phyloP scores from a whole-genome alignment of 768 basidiomycete species.

The Kwoniella bestiolae region DNA sequence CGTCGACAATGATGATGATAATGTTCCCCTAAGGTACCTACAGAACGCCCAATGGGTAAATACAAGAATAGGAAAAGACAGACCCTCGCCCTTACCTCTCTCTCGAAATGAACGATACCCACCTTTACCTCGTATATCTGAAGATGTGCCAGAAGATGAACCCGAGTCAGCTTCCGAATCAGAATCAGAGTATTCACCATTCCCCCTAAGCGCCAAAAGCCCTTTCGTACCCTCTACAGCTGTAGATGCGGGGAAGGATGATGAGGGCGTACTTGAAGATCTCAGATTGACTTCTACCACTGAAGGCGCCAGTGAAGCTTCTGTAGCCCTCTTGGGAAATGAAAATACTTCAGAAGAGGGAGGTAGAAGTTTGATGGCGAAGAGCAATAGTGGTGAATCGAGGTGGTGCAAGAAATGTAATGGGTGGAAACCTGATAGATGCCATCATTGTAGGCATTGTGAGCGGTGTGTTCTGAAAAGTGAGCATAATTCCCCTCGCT shows the following conservation, averaged over 20 bases:
- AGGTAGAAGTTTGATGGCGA: conserved; percentile 36
- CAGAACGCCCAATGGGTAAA: conserved; percentile 36
- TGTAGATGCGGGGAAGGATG: conserved; percentile 19
- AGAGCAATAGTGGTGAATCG: conserved; percentile 42
- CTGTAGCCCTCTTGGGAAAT: neutral
- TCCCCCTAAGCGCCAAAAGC: conserved; percentile 28
- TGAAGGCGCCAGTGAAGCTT: neutral
- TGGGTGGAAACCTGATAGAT: conserved; percentile 54
- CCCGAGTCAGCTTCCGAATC: neutral
- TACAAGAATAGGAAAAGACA: conserved; percentile 27
- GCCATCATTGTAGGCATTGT: conserved; percentile 56
- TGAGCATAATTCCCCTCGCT: too few relatives aligned
- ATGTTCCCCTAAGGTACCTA: conserved; percentile 38
- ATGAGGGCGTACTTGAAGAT: conserved; percentile 10
- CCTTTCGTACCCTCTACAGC: conserved; percentile 29
- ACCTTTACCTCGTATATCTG: neutral
- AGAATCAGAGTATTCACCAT: conserved; percentile 28
- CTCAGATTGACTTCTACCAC: neutral
- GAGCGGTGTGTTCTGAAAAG: conserved; percentile 49
- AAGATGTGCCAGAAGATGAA: neutral
- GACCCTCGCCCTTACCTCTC: conserved; percentile 42
- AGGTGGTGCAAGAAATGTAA: conserved; percentile 55
- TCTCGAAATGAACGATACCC: neutral
- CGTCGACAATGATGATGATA: conserved; percentile 20
- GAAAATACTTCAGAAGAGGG: neutral